These are phyloP conservation scores for Penicillium hordei DNA, from an alignment of 2,329 filamentous ascomycete genomes.

Conservation along the genomic window DNA sequence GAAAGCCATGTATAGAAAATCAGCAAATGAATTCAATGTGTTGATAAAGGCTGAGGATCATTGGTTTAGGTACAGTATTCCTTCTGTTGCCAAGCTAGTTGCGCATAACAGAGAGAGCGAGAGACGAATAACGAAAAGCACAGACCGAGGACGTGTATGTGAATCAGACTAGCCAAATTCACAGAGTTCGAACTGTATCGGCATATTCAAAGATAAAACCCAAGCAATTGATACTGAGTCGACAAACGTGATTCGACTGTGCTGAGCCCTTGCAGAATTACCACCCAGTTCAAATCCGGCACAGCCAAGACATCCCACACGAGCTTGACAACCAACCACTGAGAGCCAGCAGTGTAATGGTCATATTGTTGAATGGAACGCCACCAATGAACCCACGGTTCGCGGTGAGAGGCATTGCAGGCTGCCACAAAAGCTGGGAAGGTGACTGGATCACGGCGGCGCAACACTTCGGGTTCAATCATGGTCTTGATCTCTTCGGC, in stretches of 20 bases:
- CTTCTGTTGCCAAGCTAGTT: background rate
- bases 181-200: background rate
- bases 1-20: background rate
- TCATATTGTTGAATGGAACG: background rate
- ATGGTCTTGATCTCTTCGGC: background rate
- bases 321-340: background rate
- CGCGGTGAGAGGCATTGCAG: background rate
- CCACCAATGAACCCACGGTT: background rate
- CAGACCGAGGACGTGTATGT: no score
- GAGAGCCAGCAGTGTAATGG: no score
- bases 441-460: background rate
- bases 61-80: background rate
- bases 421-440: background rate
- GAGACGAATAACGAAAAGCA: background rate
- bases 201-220: background rate
- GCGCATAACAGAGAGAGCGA: background rate
- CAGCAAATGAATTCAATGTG: background rate
- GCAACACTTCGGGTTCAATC: background rate
- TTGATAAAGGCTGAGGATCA: background rate
- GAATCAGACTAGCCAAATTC: background rate
- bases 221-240: background rate
- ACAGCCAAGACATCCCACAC: background rate
- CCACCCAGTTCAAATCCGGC: background rate
- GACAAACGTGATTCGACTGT: rapidly evolving
- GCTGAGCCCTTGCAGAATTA: background rate